These are phyloP conservation scores for Suaeda aralocaspica DNA, from an alignment of 148 eudicot species.

Conservation along the genomic window DNA sequence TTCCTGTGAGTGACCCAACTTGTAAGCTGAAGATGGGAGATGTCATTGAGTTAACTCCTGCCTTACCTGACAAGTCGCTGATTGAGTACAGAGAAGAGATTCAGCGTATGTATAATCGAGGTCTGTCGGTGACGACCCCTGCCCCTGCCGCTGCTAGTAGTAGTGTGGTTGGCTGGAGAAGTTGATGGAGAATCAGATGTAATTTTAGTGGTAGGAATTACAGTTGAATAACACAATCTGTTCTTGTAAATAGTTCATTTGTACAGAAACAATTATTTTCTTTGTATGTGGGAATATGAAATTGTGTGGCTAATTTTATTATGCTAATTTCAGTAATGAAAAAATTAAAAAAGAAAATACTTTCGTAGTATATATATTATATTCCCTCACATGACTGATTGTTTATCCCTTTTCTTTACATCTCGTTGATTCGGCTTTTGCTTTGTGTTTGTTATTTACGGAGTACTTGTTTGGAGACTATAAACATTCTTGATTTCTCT, in stretches of 20 bases:
- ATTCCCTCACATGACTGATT: background rate
- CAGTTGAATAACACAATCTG: slow-evolving; percentile 22
- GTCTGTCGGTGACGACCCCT: slow-evolving; percentile 35
- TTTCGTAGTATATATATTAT: too few relatives aligned
- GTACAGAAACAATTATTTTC: slow-evolving; percentile 35
- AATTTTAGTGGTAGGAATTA: slow-evolving; percentile 16
- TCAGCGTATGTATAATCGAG: slow-evolving; percentile 80
- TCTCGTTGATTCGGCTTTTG: too few relatives aligned
- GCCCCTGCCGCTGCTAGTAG: slow-evolving; percentile 22
- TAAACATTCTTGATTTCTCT: too few relatives aligned
- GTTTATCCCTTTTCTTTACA: too few relatives aligned
- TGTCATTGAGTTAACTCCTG: slow-evolving; percentile 77
- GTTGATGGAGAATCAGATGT: slow-evolving; percentile 27
- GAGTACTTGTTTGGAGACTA: too few relatives aligned
- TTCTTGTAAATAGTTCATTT: slow-evolving; percentile 32
- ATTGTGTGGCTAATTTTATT: slow-evolving; percentile 20
- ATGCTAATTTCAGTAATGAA: slow-evolving; percentile 23
- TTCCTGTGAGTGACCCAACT: slow-evolving; percentile 60
- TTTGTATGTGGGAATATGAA: slow-evolving; percentile 22
- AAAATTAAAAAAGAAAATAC: background rate
- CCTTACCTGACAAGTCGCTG: slow-evolving; percentile 73
- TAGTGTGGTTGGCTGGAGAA: slow-evolving; percentile 42
- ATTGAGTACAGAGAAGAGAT: slow-evolving; percentile 80
- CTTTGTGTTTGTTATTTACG: too few relatives aligned
- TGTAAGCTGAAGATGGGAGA: slow-evolving; percentile 90